These are phyloP conservation scores for Stentor coeruleus DNA, from an alignment of 73 alveolate genomes.

Conservation along the genomic window DNA sequence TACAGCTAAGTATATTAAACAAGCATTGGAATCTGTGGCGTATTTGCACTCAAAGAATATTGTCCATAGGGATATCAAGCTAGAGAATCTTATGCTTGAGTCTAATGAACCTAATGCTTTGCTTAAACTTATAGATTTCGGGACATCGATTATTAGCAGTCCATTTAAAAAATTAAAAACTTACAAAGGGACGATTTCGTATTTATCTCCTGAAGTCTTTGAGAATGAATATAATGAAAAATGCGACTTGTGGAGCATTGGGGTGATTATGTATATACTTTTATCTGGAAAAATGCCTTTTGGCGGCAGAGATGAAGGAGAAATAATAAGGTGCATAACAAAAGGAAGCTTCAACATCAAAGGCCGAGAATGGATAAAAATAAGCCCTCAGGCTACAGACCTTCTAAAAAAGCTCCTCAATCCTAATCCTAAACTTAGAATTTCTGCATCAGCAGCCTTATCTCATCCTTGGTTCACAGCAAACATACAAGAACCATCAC, in stretches of 20 bases:
- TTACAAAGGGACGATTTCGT: slow-evolving; percentile 88
- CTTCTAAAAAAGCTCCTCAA: not conserved
- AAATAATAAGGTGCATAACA: slow-evolving; percentile 65
- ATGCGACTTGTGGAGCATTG: slow-evolving; percentile 95
- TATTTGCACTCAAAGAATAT: slow-evolving; percentile 72
- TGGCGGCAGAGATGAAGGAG: slow-evolving; percentile 76
- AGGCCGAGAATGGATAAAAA: too few species aligned
- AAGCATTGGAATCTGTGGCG: slow-evolving; percentile 63
- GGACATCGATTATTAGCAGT: slow-evolving; percentile 72
- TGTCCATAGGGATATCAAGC: slow-evolving; percentile 76
- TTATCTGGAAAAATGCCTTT: slow-evolving; percentile 95
- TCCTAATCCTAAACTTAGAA: not conserved
- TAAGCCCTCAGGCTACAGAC: too few species aligned
- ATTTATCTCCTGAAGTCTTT: slow-evolving; percentile 88
- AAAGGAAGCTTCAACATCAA: slow-evolving; percentile 50
- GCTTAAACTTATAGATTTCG: slow-evolving; percentile 91
- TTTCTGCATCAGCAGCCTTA: not conserved
- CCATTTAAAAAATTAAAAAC: slow-evolving; percentile 62
- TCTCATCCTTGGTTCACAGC: not conserved
- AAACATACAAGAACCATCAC: not conserved
- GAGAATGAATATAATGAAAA: slow-evolving; percentile 70
- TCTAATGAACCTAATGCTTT: slow-evolving; percentile 37
- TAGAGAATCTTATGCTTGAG: slow-evolving; percentile 77
- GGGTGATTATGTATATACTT: slow-evolving; percentile 87
- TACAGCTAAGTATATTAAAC: slow-evolving; percentile 63